Evolutionary conservation across 345 rosid species (phyloP), one percentile per base, ranked within the genome.

Genomic region (Aquilaria malaccensis): DNA sequence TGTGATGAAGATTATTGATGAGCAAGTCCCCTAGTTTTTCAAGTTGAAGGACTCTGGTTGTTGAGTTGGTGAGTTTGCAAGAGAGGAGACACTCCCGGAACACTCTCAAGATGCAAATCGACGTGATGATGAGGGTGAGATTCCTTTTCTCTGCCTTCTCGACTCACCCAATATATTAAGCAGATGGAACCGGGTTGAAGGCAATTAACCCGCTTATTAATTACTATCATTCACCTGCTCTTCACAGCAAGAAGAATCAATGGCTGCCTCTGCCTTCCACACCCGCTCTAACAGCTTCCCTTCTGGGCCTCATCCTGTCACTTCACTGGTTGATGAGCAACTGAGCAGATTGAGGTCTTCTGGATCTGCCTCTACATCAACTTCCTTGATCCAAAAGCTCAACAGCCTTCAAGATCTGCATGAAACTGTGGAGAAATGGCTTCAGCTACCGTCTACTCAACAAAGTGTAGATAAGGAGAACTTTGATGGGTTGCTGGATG

Each of bases 241-340:
- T 54, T 30, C 31, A 29, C 52, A 11, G 43, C 47, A 10, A 37
- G 30, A 43, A 41, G 58, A 29, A 30, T n/a, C 32, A 66, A 70
- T 73, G 77, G 63, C 75, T 13, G 9, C 56, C 9, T 56, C 56
- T 37, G 7, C n/a, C 31, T 65, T 43, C 70, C 80, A 70, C 30
- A 13, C 49, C 52, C 65, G 72, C 15, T 76, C 80, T 2, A 65
- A 73, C 51, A 70, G 70, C 47, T 60, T 77, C 29, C 77, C 70
- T 10, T 60, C 68, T 2, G 60, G 67, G 52, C 50, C 70, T 29
- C 75, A 73, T 52, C 73, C 76, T 3, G 13, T 70, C 29, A 41
- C 52, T 29, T 61, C 66, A 33, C 30, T 73, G 48, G 2, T 75
- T 32, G 66, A 68, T 2, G 65, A 71, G 56, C 62, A 56, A 12